Evolutionary conservation across 768 basidiomycete genomes (phyloP).

Genomic region (Collybia sordida): DNA sequence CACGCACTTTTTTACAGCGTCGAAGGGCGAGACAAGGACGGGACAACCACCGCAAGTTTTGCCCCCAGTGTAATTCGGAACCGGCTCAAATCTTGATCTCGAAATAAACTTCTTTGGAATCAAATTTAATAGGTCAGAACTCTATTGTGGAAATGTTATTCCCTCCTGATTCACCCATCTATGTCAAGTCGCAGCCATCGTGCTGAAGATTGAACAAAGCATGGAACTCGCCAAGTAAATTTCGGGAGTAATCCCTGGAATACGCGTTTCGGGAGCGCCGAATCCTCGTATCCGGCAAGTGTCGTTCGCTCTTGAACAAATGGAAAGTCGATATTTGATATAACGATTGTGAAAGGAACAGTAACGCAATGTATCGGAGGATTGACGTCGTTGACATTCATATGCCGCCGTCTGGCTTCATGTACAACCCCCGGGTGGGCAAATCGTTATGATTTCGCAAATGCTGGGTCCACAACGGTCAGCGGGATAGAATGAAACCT

Average conservation of each 20-base stretch:
- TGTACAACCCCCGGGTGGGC: slow-evolving; percentile 98
- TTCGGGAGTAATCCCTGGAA: slow-evolving; percentile 97
- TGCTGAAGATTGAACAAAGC: background rate
- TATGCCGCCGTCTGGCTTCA: slow-evolving; percentile 99
- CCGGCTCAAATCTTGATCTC: slow-evolving; percentile 97
- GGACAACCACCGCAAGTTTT: too few relatives aligned
- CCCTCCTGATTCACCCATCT: slow-evolving; percentile 99
- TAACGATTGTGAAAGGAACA: background rate
- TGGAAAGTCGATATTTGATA: slow-evolving; percentile 72
- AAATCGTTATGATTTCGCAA: slow-evolving; percentile 98
- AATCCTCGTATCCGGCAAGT: slow-evolving; percentile 85
- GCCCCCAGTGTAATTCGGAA: too few relatives aligned
- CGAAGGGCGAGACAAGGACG: too few relatives aligned
- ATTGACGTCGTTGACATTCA: slow-evolving; percentile 97
- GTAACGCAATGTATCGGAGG: slow-evolving; percentile 83
- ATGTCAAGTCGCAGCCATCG: background rate
- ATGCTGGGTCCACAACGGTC: slow-evolving; percentile 91
- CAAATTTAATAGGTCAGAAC: slow-evolving; percentile 98
- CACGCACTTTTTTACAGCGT: too few relatives aligned
- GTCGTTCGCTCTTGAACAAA: slow-evolving; percentile 99
- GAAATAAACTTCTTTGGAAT: too few relatives aligned
- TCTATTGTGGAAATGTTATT: slow-evolving; percentile 96
- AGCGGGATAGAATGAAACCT: slow-evolving; percentile 99
- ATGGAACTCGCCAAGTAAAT: slow-evolving; percentile 91
- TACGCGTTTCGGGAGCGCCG: slow-evolving; percentile 92